Base-by-base conservation (phyloP, 2,329 filamentous ascomycete species). In the Aspergillus fumigatus region DNA sequence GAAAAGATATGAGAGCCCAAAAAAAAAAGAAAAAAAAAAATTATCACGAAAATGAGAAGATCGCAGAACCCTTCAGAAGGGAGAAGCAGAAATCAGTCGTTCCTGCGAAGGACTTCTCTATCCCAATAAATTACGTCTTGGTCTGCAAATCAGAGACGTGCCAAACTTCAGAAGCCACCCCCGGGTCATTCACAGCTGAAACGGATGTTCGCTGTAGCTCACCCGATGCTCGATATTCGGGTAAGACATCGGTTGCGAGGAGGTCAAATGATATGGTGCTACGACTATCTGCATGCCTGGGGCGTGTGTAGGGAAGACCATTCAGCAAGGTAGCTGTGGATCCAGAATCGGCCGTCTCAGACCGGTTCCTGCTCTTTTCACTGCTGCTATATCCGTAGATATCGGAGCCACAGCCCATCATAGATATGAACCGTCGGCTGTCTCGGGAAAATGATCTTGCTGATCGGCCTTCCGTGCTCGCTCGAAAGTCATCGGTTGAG, bases 341-440 rank as follows among this genome's bases (percentile, higher is more conserved):
- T 7, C 61, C 66, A 3, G 67, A 52, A 14, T 65, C 57, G 3
- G 62, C 63, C 10, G 58, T 51, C 2, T 65, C 57, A 3, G 70
- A 70, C 35, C 65, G 65, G 21, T 65, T 63, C 55, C 72, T 75
- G 21, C 64, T 65, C 32, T 65, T 62, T 52, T 65, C 69, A 10
- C 65, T 69, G 35, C 68, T 68, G 47, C 65, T 70, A 59, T 77
- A 78, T 51, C 70, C 71, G 57, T 79, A 79, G 8, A 73, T 62
- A 25, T 73, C 72, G 0, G 70, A 59, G 0, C 70, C 65, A 14
- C 71, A 73, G 48, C 66, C 66, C 10, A 67, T 64, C 14, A 73
- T 59, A 3, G 70, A 58, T 51, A 67, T 23, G 17, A 65, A 21
- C 49, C 63, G 65, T 9, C 54, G 51, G 1, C 60, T 54, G 43